Base-by-base conservation (phyloP, 306 rosid species). In the Cucumis hystrix region DNA sequence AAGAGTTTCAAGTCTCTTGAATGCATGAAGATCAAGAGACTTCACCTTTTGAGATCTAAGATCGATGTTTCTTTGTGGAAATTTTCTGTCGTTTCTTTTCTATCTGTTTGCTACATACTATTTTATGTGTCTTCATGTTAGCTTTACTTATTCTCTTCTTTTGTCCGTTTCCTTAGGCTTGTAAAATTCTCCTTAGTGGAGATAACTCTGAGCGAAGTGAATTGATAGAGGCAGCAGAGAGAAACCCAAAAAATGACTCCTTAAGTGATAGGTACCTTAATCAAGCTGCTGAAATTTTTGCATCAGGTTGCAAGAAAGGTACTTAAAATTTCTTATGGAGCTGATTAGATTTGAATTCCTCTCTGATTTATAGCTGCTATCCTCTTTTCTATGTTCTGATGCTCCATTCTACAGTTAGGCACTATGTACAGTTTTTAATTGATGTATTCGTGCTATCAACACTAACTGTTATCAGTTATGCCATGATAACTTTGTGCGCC, bases 211-310 rank as follows among this genome's bases (percentile, higher is more conserved):
- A 92, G 80, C 84, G 88, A 83, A 90, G 77, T 84, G 95, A 84
- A 82, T 83, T 90, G 66, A 83, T 95, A 81, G 97, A 85, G 87
- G 91, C 82, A 55, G 96, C 83, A 51, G 95, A 86, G 77, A 90
- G 82, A 88, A 82, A 80, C 81, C 79, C 81, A 78, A 80, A 83
- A 81, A 87, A 87, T 64, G 89, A 79, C 60, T 81, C 90, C 79
- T 4, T 79, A 61, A 89, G 91, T 83, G 91, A 85, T 61, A 86
- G 79, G 78, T 95, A 89, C 83, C 91, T 95, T 77, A 78, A 83
- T 57, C 89, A 80, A 87, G 90, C 85, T 65, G 95, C 87, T 21
- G 84, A 88, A 43, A 56, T 87, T 80, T 80, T 90, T 68, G 66
- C 79, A 60, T 79, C 92, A 14, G 80, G 79, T 81, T 88, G 84